Conservation (phyloP, 768 basidiomycete species). For the Boletellus ananiceps region DNA sequence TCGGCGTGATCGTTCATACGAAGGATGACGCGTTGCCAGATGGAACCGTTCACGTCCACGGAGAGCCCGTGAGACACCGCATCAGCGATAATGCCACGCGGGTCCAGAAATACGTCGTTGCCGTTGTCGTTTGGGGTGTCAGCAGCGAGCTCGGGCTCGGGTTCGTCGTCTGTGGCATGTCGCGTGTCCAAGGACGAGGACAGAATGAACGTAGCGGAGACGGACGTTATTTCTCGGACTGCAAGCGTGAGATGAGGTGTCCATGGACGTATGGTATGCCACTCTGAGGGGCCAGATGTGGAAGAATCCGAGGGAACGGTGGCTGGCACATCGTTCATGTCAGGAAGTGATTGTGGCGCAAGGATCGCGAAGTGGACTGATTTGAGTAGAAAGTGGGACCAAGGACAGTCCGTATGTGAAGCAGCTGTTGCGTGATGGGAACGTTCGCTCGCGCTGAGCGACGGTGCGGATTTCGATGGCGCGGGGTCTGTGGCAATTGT, state of each 20-base stretch:
- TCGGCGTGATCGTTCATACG: slow-evolving; percentile 77
- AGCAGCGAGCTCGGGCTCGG: slow-evolving; percentile 27
- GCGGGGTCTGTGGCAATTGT: slow-evolving; percentile 3
- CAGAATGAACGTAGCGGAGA: slow-evolving; percentile 69
- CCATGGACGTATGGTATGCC: slow-evolving; percentile 79
- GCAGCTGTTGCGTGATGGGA: not conserved
- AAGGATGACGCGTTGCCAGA: slow-evolving; percentile 77
- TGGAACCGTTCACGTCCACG: slow-evolving; percentile 73
- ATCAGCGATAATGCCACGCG: slow-evolving; percentile 52
- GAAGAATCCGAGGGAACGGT: slow-evolving; percentile 10
- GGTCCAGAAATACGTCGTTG: slow-evolving; percentile 28
- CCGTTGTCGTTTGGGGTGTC: slow-evolving; percentile 36
- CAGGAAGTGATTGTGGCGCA: not conserved
- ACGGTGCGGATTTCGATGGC: not conserved
- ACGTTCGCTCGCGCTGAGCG: slow-evolving; percentile 2
- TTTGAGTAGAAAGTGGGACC: not conserved
- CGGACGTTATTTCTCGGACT: slow-evolving; percentile 79
- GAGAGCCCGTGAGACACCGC: slow-evolving; percentile 70
- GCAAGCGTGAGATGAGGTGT: slow-evolving; percentile 62
- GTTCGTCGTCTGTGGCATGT: slow-evolving; percentile 13
- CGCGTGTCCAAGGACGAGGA: slow-evolving; percentile 45
- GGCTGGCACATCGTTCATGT: slow-evolving; percentile 18
- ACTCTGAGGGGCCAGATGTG: slow-evolving; percentile 32
- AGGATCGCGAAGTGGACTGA: not conserved
- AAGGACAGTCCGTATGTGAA: not conserved